Conservation (phyloP, 495 filamentous ascomycete species). For the Aspergillus indologenus region DNA sequence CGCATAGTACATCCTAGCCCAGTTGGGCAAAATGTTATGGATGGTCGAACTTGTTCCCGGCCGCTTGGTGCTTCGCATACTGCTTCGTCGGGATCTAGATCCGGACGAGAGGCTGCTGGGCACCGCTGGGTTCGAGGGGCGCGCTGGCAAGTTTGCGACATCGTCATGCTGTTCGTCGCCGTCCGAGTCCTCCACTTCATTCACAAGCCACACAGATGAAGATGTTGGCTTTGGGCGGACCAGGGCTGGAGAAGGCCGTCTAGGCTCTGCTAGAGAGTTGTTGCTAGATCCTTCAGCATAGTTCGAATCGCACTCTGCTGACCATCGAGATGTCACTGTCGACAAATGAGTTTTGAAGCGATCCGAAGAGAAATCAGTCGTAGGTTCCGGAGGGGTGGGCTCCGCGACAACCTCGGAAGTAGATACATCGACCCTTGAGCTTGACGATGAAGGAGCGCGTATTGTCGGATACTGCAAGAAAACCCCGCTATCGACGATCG, state of each 20-base stretch:
- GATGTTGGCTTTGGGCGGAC: conserved; percentile 32
- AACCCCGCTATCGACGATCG: conserved; percentile 39
- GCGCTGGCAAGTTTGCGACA: conserved; percentile 40
- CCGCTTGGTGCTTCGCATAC: conserved; percentile 34
- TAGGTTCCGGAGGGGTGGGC: conserved; percentile 24
- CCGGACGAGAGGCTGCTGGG: conserved; percentile 34
- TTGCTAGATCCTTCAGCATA: conserved; percentile 18
- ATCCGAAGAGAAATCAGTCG: conserved; percentile 37
- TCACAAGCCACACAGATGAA: conserved; percentile 48
- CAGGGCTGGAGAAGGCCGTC: conserved; percentile 26
- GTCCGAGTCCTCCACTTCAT: conserved; percentile 42
- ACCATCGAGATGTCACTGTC: conserved; percentile 66
- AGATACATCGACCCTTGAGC: conserved; percentile 45
- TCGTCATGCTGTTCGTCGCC: conserved; percentile 39
- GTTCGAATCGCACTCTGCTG: conserved; percentile 37
- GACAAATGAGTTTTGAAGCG: conserved; percentile 75
- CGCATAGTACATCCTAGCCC: conserved; percentile 48
- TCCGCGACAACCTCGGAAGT: conserved; percentile 20
- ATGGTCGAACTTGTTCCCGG: conserved; percentile 49
- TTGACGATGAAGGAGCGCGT: conserved; percentile 45
- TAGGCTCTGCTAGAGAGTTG: conserved; percentile 19
- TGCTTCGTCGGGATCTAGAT: conserved; percentile 40
- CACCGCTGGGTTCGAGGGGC: conserved; percentile 32
- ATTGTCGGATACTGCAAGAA: conserved; percentile 51
- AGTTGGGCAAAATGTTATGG: conserved; percentile 49